Evolutionary conservation across 352 stramenopile species (phyloP), one percentile per base, ranked within the genome.

Genomic region (Phytophthora uliginosa): DNA sequence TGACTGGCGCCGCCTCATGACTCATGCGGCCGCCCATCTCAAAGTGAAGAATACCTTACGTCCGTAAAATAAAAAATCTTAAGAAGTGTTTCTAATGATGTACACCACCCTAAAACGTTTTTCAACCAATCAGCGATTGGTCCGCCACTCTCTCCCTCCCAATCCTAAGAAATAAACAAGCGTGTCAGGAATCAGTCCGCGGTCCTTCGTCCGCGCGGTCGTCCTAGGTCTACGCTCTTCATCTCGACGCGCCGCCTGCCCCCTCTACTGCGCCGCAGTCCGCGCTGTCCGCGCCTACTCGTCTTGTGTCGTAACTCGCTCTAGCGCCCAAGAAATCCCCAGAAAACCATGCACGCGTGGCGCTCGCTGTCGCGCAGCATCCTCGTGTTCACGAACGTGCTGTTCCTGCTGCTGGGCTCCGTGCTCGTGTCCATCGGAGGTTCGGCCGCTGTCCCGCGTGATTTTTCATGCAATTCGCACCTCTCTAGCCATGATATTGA

Each of bases 341-440:
- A 4, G 40, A 60, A 47, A 48, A 69, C 47, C 15, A 86, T 89
- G 79, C 78, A 77, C 65, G 78, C 77, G 60, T 95, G 89, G 87
- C 85, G 89, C 38, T 91, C 83, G 50, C 76, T 95, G 34, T 91
- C 85, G 58, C 83, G 89, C 34, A 91, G 87, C 63, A 85, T 95
- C 56, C 78, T 95, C 56, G 88, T 95, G 63, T 95, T 95, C 74
- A 95, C 86, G n/a, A 95, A 95, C 75, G 87, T 95, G 78, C 83
- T 95, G 52, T 95, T 95, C 80, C 74, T 95, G 59, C 73, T 94
- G 38, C 75, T 95, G n/a, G 89, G 89, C 70, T 83, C 84, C 4
- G 87, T 95, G 42, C 87, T 95, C 53, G 83, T 95, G 52, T 89
- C 82, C 15, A 89, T 95, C 47, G 89, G 89, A 71, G 87, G 88